Evolutionary conservation across 2,329 filamentous ascomycete species (phyloP), one percentile per base, ranked within the genome.

Genomic region (Parasarocladium wereldwijsianum): DNA sequence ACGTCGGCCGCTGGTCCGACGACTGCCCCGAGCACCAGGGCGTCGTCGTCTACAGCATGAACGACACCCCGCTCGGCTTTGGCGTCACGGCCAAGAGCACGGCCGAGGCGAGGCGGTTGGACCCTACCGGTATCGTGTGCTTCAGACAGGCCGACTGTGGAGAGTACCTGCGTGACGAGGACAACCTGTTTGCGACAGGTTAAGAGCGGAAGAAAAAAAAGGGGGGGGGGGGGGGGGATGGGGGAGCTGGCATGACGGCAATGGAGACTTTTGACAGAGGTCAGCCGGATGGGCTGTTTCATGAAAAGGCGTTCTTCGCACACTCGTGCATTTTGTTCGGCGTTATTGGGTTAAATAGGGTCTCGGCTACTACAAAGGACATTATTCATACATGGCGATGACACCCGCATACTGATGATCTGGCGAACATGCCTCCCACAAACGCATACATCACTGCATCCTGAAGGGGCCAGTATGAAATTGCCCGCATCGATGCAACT

Each of bases 71-170:
- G n/a, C 59, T 90, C 52, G 90, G 90, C 11, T 98, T 94, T 50
- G 87, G 87, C 26, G 76, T 93, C 31, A 93, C 84, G 23, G 82
- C 85, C n/a, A 67, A 84, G 49, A 83, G 78, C 38, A 92, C 84
- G 5, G 73, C 78, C 12, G 86, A 94, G 52, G 76, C 81, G 16
- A 67, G 84, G 46, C 69, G 83, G 40, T 52, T 94, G 43, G 90
- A 94, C 39, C 90, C 90, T 1, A 98, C 90, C 0, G 84, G 78
- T 8, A 78, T 94, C 36, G 78, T 83, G 8, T 78, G 79, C 32
- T 96, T 94, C 57, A 68, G 87, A 40, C 90, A 98, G 58, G 82
- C 83, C 1, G 90, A 98, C 60, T 79, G 82, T 42, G 90, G 90
- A 43, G 87, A 96, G 59, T 98, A 93, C 49, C 62, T 98, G 47